These are phyloP conservation scores for Fusarium sp. DNA, from an alignment of 2,329 filamentous ascomycete genomes.

Conservation along the genomic window DNA sequence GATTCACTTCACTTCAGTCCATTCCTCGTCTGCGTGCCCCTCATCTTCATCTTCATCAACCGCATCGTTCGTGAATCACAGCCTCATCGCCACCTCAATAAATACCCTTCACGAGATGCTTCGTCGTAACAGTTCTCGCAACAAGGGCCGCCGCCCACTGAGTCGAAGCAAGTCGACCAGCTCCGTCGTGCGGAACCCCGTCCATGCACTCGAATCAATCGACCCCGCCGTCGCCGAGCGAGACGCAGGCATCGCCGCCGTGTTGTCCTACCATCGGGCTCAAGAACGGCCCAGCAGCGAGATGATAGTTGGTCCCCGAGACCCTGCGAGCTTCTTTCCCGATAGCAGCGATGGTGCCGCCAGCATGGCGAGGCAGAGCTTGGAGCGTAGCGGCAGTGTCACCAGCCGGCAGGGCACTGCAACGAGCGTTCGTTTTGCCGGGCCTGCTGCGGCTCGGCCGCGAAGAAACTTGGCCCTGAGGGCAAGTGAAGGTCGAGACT, in stretches of 20 bases:
- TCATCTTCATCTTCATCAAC: not conserved
- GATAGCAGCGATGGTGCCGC: conserved; percentile 36
- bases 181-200: conserved; percentile 53
- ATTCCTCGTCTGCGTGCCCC: not conserved
- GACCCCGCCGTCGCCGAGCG: conserved; percentile 59
- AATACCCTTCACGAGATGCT: conserved; percentile 49
- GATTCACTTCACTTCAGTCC: not conserved
- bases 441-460: conserved; percentile 45
- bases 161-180: conserved; percentile 63
- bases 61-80: not conserved
- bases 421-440: conserved; percentile 63
- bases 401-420: conserved; percentile 33
- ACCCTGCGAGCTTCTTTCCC: conserved; percentile 40
- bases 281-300: conserved; percentile 48
- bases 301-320: conserved; percentile 18
- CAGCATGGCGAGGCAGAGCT: conserved; percentile 24
- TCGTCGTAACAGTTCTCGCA: conserved; percentile 57
- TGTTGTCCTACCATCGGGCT: conserved; percentile 65
- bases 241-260: conserved; percentile 69
- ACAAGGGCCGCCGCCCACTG: conserved; percentile 52
- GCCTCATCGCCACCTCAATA: too few relatives aligned
- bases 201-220: conserved; percentile 57
- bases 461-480: conserved; percentile 44
- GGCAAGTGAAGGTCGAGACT: conserved; percentile 41
- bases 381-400: conserved; percentile 24